These are phyloP conservation scores for Tetrapisispora iriomotensis DNA, from an alignment of 805 yeast genomes.

Conservation along the genomic window DNA sequence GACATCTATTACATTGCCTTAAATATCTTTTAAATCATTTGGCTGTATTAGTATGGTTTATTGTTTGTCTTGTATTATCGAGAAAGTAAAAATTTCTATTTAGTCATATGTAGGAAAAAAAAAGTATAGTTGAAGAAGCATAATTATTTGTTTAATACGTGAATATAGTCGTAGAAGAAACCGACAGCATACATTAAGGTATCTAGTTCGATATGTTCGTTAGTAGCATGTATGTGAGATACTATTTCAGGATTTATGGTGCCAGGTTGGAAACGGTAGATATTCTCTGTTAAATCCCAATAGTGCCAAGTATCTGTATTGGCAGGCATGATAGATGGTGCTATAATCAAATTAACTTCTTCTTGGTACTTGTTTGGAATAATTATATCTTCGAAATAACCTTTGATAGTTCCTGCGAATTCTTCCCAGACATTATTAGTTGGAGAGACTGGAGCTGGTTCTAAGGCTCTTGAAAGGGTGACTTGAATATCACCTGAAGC, in stretches of 20 bases:
- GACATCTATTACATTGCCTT: too few relatives aligned
- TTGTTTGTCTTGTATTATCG: too few relatives aligned
- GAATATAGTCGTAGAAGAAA: conserved; percentile 15
- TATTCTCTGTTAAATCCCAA: conserved; percentile 45
- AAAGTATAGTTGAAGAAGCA: not conserved
- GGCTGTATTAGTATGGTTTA: too few relatives aligned
- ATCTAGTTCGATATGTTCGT: conserved; percentile 16
- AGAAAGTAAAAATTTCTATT: too few relatives aligned
- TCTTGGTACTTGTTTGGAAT: conserved; percentile 10
- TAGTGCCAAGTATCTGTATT: conserved; percentile 56
- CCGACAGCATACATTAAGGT: conserved; percentile 17
- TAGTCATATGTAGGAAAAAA: too few relatives aligned
- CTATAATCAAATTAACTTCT: conserved; percentile 22
- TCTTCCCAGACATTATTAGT: conserved; percentile 30
- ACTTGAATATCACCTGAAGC: conserved; percentile 26
- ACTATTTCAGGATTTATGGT: conserved; percentile 1
- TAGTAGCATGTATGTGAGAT: conserved; percentile 11
- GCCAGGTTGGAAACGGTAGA: conserved; percentile 36
- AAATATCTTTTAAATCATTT: too few relatives aligned
- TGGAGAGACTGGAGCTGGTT: conserved; percentile 35
- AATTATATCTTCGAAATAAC: conserved; percentile 43
- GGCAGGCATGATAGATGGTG: conserved; percentile 46
- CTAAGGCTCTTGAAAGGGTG: conserved; percentile 16
- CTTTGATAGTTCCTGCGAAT: conserved; percentile 45
- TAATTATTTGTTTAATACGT: conserved; percentile 4